phyloP scores from a whole-genome alignment of 257 asterid genomes.

The Anisodus acutangulus region DNA sequence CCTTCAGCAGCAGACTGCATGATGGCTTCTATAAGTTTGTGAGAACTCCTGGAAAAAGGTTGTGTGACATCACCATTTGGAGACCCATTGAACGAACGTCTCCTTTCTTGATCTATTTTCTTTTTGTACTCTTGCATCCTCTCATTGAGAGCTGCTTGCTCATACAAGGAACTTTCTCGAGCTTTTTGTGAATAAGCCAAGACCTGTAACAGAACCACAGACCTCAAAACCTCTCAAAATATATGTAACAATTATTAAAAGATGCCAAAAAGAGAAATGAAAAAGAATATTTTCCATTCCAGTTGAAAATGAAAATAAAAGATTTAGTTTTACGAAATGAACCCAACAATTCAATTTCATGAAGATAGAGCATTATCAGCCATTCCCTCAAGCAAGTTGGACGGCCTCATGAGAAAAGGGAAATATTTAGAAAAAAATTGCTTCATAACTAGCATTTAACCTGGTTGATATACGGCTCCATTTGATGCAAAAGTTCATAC shows the following conservation, averaged over 20 bases:
- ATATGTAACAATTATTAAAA: neutral
- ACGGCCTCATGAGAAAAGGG: neutral
- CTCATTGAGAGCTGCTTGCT: constrained; percentile 73
- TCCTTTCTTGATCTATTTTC: constrained; percentile 69
- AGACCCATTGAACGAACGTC: constrained; percentile 52
- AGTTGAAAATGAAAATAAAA: neutral
- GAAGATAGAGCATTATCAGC: constrained; percentile 5
- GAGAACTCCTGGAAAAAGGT: constrained; percentile 61
- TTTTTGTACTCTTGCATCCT: constrained; percentile 77
- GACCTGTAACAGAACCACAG: constrained; percentile 52
- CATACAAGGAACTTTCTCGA: constrained; percentile 70
- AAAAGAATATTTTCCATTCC: neutral
- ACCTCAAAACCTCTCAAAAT: constrained; percentile 14
- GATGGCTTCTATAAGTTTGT: constrained; percentile 82
- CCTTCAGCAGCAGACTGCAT: constrained; percentile 85
- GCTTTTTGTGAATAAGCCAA: constrained; percentile 80
- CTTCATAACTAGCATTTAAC: constrained; percentile 40
- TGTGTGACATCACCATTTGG: constrained; percentile 54
- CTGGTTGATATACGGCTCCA: constrained; percentile 96
- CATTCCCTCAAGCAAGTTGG: neutral
- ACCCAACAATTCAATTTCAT: constrained; percentile 22
- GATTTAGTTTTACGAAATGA: neutral
- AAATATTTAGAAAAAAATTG: neutral
- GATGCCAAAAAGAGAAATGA: neutral
- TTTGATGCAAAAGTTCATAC: constrained; percentile 84